Conservation (phyloP, 2,329 filamentous ascomycete genomes). For the Exophiala bonariae region DNA sequence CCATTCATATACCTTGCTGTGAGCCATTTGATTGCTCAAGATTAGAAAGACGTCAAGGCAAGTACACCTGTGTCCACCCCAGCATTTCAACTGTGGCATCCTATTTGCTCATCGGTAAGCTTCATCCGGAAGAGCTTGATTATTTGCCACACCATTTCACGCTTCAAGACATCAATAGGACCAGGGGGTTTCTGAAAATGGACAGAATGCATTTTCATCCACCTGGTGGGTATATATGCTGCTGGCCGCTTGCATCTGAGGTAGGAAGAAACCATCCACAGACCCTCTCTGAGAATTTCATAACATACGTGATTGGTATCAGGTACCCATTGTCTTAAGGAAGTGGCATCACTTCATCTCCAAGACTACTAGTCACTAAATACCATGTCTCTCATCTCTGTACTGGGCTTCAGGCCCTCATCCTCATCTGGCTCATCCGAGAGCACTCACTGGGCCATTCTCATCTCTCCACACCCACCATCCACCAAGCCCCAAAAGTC, state of each 20-base stretch:
- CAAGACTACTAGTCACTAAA: too few species aligned
- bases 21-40: too few species aligned
- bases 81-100: background rate
- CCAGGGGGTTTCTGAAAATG: too few species aligned
- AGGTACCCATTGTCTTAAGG: too few species aligned
- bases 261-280: too few species aligned
- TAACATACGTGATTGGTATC: too few species aligned
- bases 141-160: background rate
- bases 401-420: constrained; percentile 14
- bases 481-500: background rate
- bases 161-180: too few species aligned
- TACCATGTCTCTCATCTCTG: constrained; percentile 20
- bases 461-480: constrained; percentile 9
- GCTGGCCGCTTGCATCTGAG: too few species aligned
- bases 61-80: constrained; percentile 1
- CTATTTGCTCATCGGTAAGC: background rate
- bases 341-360: too few species aligned
- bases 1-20: background rate
- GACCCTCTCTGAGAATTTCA: too few species aligned
- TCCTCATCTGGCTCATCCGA: background rate
- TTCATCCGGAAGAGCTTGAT: background rate
- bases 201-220: too few species aligned
- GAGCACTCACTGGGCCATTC: constrained; percentile 19
- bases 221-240: too few species aligned
- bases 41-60: background rate